These are phyloP conservation scores for Hypomontagnella monticulosa DNA, from an alignment of 495 filamentous ascomycete genomes.

Conservation along the genomic window DNA sequence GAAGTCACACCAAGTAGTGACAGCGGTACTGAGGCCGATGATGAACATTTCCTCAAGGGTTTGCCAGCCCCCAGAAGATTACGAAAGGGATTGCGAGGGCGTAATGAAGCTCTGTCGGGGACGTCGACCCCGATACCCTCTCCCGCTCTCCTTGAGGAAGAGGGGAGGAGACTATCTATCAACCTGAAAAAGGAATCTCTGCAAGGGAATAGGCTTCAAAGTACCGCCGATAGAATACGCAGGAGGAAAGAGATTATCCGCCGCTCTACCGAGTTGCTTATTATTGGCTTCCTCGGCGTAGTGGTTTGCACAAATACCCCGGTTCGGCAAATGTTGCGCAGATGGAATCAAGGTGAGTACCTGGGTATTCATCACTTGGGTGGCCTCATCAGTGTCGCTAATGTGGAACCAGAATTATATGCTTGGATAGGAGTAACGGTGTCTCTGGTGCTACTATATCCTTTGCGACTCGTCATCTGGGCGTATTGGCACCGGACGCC, in stretches of 20 bases:
- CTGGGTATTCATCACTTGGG: background rate
- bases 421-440: conserved; percentile 32
- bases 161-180: conserved; percentile 46
- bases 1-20: conserved; percentile 74
- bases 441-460: conserved; percentile 54
- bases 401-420: conserved; percentile 46
- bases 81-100: conserved; percentile 75
- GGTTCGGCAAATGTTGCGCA: conserved; percentile 46
- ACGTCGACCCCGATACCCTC: conserved; percentile 68
- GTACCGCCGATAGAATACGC: conserved; percentile 46
- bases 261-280: conserved; percentile 53
- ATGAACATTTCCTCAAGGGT: conserved; percentile 83
- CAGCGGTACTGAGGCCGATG: conserved; percentile 91
- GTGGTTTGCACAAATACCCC: conserved; percentile 46
- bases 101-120: conserved; percentile 58
- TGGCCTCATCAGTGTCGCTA: conserved; percentile 17
- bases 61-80: conserved; percentile 79
- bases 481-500: conserved; percentile 51
- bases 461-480: conserved; percentile 56
- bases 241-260: conserved; percentile 58
- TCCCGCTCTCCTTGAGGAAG: conserved; percentile 67
- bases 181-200: conserved; percentile 38
- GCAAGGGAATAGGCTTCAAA: conserved; percentile 39
- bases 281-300: conserved; percentile 57
- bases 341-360: conserved; percentile 51